These are phyloP conservation scores for Penicillium soppii DNA, from an alignment of 495 filamentous ascomycete genomes.

Conservation along the genomic window DNA sequence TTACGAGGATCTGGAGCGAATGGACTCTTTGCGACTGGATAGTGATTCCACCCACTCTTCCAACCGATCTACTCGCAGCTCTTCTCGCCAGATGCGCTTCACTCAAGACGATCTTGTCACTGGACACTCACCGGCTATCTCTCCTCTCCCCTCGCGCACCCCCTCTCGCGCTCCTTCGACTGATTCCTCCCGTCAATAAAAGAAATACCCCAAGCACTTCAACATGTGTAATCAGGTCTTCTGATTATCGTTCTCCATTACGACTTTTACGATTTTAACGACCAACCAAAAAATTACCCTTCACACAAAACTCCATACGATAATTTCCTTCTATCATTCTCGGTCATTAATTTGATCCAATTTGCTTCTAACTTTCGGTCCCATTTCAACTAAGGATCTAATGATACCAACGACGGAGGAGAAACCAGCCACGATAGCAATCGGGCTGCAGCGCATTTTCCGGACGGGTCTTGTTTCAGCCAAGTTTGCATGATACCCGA, in stretches of 20 bases:
- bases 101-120: constrained; percentile 25
- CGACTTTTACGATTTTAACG: constrained; percentile 27
- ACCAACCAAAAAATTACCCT: constrained; percentile 16
- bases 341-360: neutral
- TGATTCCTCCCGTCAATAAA: constrained; percentile 23
- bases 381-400: constrained; percentile 1
- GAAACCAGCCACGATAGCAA: neutral
- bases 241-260: constrained; percentile 9
- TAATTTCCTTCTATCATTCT: constrained; percentile 2
- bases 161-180: constrained; percentile 22
- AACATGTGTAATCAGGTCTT: neutral
- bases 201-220: neutral
- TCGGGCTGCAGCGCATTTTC: neutral
- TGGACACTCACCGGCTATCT: constrained; percentile 18
- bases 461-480: constrained; percentile 2
- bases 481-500: constrained; percentile 11
- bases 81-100: constrained; percentile 19
- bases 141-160: constrained; percentile 17
- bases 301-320: constrained; percentile 7
- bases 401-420: constrained; percentile 1
- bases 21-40: constrained; percentile 43
- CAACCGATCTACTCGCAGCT: constrained; percentile 11
- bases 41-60: constrained; percentile 40
- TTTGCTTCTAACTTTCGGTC: neutral
- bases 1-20: constrained; percentile 44